These are phyloP conservation scores for Dendrobium huoshanense DNA, from an alignment of 106 monocot species.

Conservation along the genomic window DNA sequence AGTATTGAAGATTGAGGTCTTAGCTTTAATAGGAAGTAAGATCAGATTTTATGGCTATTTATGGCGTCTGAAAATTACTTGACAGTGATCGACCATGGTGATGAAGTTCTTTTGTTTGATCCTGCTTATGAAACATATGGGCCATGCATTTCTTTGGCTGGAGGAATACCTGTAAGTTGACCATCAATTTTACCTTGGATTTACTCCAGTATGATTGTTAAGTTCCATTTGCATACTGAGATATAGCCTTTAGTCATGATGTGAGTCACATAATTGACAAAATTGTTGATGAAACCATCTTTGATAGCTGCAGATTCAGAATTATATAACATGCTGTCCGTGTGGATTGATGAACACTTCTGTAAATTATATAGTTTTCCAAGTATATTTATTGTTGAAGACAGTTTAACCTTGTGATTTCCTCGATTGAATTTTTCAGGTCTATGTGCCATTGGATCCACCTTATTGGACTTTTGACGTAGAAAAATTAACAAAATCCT, in stretches of 20 bases:
- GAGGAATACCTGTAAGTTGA: conserved; percentile 73
- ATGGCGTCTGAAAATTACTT: background rate
- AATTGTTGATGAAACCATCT: too few relatives aligned
- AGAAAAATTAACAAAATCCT: conserved; percentile 51
- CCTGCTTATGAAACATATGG: conserved; percentile 91
- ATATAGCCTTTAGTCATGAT: too few relatives aligned
- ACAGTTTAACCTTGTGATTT: background rate
- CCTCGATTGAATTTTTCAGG: conserved; percentile 25
- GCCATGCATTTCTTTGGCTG: conserved; percentile 63
- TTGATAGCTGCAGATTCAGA: too few relatives aligned
- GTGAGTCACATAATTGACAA: too few relatives aligned
- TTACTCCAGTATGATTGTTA: background rate
- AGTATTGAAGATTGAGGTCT: background rate
- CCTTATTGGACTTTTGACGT: conserved; percentile 68
- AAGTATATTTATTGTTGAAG: background rate
- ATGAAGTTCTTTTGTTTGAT: conserved; percentile 86
- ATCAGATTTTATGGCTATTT: background rate
- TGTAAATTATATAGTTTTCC: too few relatives aligned
- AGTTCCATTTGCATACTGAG: background rate
- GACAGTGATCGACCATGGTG: conserved; percentile 72
- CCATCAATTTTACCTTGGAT: background rate
- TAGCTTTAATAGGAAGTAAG: background rate
- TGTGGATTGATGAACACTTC: too few relatives aligned
- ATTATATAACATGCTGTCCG: too few relatives aligned
- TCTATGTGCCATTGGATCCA: conserved; percentile 82